Base-by-base conservation (phyloP, 768 basidiomycete species). In the Phaeotremella skinneri region DNA sequence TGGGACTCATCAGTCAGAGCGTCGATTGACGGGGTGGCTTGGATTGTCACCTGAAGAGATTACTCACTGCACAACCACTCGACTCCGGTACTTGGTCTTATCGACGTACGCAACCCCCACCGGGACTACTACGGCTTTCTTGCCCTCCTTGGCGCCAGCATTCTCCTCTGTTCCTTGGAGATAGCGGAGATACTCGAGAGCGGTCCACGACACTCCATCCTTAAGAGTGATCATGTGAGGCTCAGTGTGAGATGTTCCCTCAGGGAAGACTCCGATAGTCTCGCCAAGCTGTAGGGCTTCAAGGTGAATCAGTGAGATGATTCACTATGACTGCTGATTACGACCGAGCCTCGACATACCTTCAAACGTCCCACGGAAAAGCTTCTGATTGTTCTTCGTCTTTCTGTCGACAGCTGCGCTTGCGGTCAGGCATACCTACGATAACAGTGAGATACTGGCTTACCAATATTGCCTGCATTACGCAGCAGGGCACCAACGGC, bases 131-230 rank as follows among this genome's bases (percentile, higher is more conserved):
- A 82, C 79, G 3, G 89, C 82, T 23, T 83, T 81, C 65, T 82
- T 78, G 3, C 70, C 74, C 23, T 66, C 58, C 61, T 74, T 71
- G 9, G 67, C 58, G 0, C 69, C 69, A 16, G 34, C 63, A 48
- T 67, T 69, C 50, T 75, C 76, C 6, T 69, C 64, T 20, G 65
- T 68, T 20, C 74, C 76, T 20, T 63, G 56, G 13, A 84, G 80
- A 84, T 90, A 92, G 68, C 88, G 87, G 9, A 85, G 81, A 76
- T 92, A 98, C 78, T 98, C 96, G 63, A 97, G 81, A 3, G 92
- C 89, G 49, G 91, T 87, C 92, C 92, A 97, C 11, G 92, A 85
- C 31, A 90, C 89, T 27, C 94, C 94, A 68, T 98, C 93, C 59
- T 82, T 82, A 61, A 81, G 84, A 63, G 91, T 88, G 84, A 93